Evolutionary conservation across 179 eudicot species (phyloP), one percentile per base, ranked within the genome.

Genomic region (Patellifolia procumbens): DNA sequence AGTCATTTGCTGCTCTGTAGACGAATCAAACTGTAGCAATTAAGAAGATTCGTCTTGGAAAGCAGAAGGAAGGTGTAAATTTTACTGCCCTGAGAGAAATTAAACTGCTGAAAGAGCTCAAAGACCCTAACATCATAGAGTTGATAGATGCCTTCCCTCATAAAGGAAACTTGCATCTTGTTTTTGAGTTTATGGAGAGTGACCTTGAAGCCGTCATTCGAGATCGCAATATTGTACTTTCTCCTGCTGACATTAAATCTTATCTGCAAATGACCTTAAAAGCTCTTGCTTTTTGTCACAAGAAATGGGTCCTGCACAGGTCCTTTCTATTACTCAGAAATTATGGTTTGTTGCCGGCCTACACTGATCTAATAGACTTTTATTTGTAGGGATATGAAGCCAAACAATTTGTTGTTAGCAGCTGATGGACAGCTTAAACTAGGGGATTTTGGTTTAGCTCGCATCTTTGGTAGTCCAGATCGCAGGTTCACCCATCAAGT

Each of bases 221-320:
- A 42, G 99, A 95, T 82, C 88, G 97, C 49, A 91, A 95, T 81
- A 93, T 95, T 59, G 87, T 95, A 72, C 88, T 95, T n/a, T 95
- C 99, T 5, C 97, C 95, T 1, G 92, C 88, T 62, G 99, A 95
- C 81, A 87, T 85, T 42, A 95, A 95, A 74, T 95, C 99, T 7
- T 95, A 91, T 72, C 80, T 95, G 52, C 97, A 91, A 74, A 95
- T 95, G 99, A 93, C 97, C 26, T 78, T 95, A 49, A 92, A 91
- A 81, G 99, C 93, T 66, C 97, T 95, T 70, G 88, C 97, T 62
- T 80, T 84, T 84, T 91, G 97, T 81, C 99, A 95, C 82, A 93
- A 86, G 86, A 95, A 95, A 83, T 95, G 99, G 99, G 97, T 95
- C 48, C 79, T 95, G 81, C 99, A 95, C 77, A 93, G 99, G 99